Evolutionary conservation across 345 rosid genomes (phyloP), one percentile per base, ranked within the genome.

Genomic region (Citrus sp.): DNA sequence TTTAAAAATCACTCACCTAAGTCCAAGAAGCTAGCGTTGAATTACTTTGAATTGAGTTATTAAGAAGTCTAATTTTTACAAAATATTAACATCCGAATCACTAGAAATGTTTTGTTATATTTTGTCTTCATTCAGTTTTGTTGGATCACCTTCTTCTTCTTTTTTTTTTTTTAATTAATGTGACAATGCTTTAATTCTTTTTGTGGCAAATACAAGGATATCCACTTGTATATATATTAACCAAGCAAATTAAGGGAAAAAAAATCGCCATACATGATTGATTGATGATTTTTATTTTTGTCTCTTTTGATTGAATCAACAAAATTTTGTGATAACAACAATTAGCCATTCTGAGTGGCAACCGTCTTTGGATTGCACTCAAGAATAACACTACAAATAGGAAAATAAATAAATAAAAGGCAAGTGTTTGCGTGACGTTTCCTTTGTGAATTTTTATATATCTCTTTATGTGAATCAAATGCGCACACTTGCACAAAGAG

Each of bases 351-450:
- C 82, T 74, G 84, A 82, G 90, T 89, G 92, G 82, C 80, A 71
- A 66, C 54, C 80, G 83, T 77, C 88, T 87, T 84, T 60, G 72
- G 66, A 81, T 73, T 84, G 88, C 90, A 87, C 85, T 86, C 30
- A 81, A 73, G 61, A 82, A 81, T 67, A 56, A 67, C 56, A 73
- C 81, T 74, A 66, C 82, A 54, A 72, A 32, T 34, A 59, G 68
- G 22, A 40, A 12, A 59, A 73, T 7, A 4, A 9, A 18, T 24
- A 37, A 73, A 34, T 12, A 14, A 6, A 42, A 6, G 18, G 18
- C 21, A 77, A 73, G 85, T 85, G 84, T 77, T 81, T 84, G 85
- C 80, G 82, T 86, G 88, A 86, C 88, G 85, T 76, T 79, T 80
- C 83, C 72, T 73, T 77, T 58, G 21, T 34, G 69, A 34, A n/a